Evolutionary conservation across 306 rosid genomes (phyloP).

Genomic region (Argentina anserina): DNA sequence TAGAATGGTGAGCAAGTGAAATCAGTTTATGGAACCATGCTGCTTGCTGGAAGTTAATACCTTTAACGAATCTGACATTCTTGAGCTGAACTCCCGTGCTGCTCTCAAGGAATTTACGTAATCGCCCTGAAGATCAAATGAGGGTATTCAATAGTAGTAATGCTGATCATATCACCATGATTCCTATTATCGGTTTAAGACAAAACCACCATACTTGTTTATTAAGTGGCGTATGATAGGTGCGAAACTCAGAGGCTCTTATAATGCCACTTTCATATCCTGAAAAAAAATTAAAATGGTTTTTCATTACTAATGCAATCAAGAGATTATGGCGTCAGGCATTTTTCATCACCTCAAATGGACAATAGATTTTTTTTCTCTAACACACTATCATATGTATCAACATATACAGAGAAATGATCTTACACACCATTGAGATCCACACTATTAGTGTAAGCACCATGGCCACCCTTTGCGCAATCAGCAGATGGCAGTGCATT

Average conservation of each 20-base stretch:
- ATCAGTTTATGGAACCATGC: neutral
- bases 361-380: neutral
- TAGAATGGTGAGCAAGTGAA: constrained; percentile 5
- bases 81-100: constrained; percentile 78
- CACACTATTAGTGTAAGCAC: constrained; percentile 95
- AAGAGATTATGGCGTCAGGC: neutral
- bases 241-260: constrained; percentile 89
- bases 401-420: constrained; percentile 4
- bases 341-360: neutral
- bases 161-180: constrained; percentile 18
- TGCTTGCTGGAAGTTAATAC: constrained; percentile 37
- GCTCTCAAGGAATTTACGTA: constrained; percentile 80
- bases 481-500: constrained; percentile 95
- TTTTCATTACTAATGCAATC: constrained; percentile 11
- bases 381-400: neutral
- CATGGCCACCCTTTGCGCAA: constrained; percentile 99
- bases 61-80: constrained; percentile 69
- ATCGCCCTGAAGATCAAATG: constrained; percentile 61
- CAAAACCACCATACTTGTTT: constrained; percentile 54
- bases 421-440: constrained; percentile 69
- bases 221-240: constrained; percentile 91
- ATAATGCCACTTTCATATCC: constrained; percentile 76
- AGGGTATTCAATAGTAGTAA: constrained; percentile 1
- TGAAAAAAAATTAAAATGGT: constrained; percentile 38
- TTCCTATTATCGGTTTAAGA: constrained; percentile 16